Conservation (phyloP, 31 red algal genomes). For the Endocladia muricata region DNA sequence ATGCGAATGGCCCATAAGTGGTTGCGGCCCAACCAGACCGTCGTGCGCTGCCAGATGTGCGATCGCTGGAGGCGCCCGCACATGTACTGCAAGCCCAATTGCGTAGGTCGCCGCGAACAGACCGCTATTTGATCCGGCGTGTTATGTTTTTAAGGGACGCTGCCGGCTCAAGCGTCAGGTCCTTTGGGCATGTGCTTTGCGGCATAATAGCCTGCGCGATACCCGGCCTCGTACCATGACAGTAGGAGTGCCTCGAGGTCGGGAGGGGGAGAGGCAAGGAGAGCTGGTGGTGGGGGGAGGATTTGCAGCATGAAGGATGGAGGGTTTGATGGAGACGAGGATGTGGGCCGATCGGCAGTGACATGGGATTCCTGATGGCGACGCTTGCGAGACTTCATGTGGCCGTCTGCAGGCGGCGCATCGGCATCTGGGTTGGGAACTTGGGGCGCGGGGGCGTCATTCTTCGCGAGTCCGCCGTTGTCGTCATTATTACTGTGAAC, state of each 20-base stretch:
- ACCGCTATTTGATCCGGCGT: not conserved
- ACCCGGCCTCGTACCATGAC: conserved; percentile 59
- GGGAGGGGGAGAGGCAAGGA: not conserved
- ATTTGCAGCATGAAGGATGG: no score
- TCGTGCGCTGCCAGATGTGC: conserved; percentile 64
- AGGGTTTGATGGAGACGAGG: not conserved
- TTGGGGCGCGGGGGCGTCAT: not conserved
- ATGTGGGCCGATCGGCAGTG: not conserved
- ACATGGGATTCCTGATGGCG: not conserved
- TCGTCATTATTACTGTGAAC: no score
- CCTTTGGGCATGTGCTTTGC: no score
- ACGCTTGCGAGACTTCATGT: not conserved
- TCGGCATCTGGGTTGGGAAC: not conserved
- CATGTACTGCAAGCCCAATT: conserved; percentile 76
- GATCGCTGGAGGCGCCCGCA: conserved; percentile 76
- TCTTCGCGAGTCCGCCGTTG: not conserved
- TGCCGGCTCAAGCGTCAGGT: no score
- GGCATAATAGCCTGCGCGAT: conserved; percentile 23
- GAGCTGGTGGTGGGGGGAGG: conserved; percentile 30
- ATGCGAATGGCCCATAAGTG: conserved; percentile 75
- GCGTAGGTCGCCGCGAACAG: conserved; percentile 46
- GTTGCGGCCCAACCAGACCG: conserved; percentile 30
- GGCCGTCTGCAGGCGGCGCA: not conserved
- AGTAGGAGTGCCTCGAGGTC: conserved; percentile 41
- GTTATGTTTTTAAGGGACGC: not conserved